Evolutionary conservation across 2,329 filamentous ascomycete genomes (phyloP), one percentile per base, ranked within the genome.

Genomic region (Talaromyces amestolkiae): DNA sequence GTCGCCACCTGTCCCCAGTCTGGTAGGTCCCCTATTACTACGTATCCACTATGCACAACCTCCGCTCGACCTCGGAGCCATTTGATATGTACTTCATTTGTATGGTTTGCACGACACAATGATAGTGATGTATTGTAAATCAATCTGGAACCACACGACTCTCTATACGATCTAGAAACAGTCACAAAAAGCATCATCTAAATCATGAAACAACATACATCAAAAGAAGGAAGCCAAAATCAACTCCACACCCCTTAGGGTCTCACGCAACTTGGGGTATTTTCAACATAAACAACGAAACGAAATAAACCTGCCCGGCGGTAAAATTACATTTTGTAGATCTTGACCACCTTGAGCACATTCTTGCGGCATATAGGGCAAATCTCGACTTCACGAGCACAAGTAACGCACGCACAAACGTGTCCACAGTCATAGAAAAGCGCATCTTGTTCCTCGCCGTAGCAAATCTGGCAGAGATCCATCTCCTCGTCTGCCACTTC

Each of bases 401-500:
- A 89, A n/a, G 77, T 77, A 65, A 85, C 76, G 68, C 87, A 89
- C 3, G 86, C 84, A 54, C 86, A 83, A 19, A 89, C 84, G 70
- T 89, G 87, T 0, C 87, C 87, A 68, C 87, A 89, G 68, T 86
- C 85, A 69, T 85, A 86, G 72, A 89, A 88, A 7, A 86, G 80
- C 4, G 85, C 84, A 67, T 87, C 84, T 63, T 86, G 84, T 49
- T 83, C 82, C 53, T 83, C 82, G n/a, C 84, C 82, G 74, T 85
- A 89, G 77, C 87, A 89, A 65, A 89, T 88, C 65, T 85, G 81
- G 72, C 87, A 89, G 6, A 85, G 72, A 54, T 83, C 80, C 74
- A 84, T 82, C 68, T 87, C 84, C 65, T 88, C 86, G 63, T 88
- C 85, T 2, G 86, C 86, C 31, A 85, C 83, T 69, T 86, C 84